Conservation (phyloP, 306 rosid species). For the Rosa multiflora region DNA sequence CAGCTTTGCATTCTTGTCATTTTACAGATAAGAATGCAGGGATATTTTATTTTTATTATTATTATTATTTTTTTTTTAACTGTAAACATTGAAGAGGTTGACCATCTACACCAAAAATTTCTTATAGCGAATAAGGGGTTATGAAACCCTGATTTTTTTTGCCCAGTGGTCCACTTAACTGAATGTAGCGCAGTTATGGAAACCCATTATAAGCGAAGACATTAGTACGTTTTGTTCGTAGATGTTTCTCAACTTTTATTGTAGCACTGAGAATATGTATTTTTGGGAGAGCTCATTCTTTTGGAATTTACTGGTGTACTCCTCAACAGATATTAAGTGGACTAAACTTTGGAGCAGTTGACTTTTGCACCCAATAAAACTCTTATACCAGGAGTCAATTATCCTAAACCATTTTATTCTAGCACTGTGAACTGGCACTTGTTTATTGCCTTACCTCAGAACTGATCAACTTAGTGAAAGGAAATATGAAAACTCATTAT, state of each 20-base stretch:
- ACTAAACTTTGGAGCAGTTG: not conserved
- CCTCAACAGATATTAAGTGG: not conserved
- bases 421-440: not conserved
- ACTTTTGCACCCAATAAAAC: not conserved
- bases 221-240: not conserved
- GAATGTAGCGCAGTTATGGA: not conserved
- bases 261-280: not conserved
- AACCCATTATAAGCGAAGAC: not conserved
- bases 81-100: conserved; percentile 10
- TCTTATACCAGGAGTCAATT: not conserved
- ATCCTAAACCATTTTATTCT: not conserved
- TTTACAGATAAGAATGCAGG: not conserved
- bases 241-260: not conserved
- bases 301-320: not conserved
- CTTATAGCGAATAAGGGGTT: not conserved
- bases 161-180: not conserved
- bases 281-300: not conserved
- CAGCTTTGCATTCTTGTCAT: conserved; percentile 12
- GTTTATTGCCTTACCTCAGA: not conserved
- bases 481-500: not conserved
- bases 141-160: not conserved
- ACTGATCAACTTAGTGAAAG: not conserved
- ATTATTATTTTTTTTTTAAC: not conserved
- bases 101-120: conserved; percentile 1
- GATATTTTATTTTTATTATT: not conserved